phyloP scores from a whole-genome alignment of 1,284 basidiomycete species.

The Pterula multifida region DNA sequence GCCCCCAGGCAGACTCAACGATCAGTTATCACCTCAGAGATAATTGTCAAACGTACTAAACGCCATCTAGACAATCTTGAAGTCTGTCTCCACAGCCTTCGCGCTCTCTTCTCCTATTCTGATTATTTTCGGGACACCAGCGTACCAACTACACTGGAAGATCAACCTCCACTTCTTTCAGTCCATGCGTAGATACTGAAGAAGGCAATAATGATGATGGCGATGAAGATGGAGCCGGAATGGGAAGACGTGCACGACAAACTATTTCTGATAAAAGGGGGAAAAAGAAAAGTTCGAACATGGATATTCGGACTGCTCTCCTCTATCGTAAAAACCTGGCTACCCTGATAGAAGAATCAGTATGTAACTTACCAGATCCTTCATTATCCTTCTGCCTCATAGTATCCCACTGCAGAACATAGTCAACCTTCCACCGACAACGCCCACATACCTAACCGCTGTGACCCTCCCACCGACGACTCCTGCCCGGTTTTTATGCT shows the following conservation, averaged over 20 bases:
- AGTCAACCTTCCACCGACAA: slow-evolving; percentile 33
- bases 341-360: slow-evolving; percentile 67
- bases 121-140: not conserved
- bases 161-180: not conserved
- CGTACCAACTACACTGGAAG: not conserved
- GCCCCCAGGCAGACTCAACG: not conserved
- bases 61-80: not conserved
- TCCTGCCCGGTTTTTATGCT: slow-evolving; percentile 46
- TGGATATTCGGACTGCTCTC: slow-evolving; percentile 65
- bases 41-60: slow-evolving; percentile 1
- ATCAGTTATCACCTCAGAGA: not conserved
- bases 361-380: slow-evolving; percentile 23
- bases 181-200: not conserved
- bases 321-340: slow-evolving; percentile 69
- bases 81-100: not conserved
- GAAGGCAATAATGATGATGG: slow-evolving; percentile 8
- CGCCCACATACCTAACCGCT: slow-evolving; percentile 49
- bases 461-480: slow-evolving; percentile 31
- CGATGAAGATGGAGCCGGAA: slow-evolving; percentile 31
- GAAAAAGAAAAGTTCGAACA: slow-evolving; percentile 66
- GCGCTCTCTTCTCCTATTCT: not conserved
- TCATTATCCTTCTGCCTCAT: slow-evolving; percentile 2
- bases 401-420: slow-evolving; percentile 36
- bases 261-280: slow-evolving; percentile 64
- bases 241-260: slow-evolving; percentile 47